A percentile compares a stretch with the other conserved stretches of the same genome.
Conservation (phyloP, 805 yeast genomes). For the Wickerhamiella kurtzmanii region DNA sequence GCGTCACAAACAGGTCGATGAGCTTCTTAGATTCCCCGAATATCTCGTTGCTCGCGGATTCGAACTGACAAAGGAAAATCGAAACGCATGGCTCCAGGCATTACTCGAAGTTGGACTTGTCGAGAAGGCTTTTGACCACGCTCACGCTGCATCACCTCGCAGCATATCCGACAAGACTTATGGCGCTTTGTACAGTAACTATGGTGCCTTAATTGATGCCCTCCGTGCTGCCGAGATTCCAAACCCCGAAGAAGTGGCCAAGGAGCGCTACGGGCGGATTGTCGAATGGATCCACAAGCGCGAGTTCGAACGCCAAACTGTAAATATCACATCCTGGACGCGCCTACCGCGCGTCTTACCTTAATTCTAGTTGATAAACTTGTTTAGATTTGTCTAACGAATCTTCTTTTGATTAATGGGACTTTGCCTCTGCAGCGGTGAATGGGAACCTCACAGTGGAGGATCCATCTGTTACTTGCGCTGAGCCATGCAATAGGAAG, state of each 20-base stretch:
- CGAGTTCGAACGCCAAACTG: neutral
- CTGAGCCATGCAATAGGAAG: constrained; percentile 49
- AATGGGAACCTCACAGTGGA: neutral
- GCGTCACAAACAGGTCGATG: neutral
- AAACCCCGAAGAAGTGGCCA: neutral
- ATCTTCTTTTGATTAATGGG: too few relatives aligned
- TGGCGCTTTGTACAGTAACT: neutral
- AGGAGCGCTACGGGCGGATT: neutral
- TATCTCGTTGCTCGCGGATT: constrained; percentile 2
- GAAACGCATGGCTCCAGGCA: constrained; percentile 2
- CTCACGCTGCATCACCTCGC: neutral
- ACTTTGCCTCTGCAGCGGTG: neutral
- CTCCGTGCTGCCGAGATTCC: neutral
- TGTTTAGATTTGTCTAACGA: too few relatives aligned
- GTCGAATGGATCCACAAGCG: neutral
- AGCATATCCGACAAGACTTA: neutral
- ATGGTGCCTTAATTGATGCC: neutral
- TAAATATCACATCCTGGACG: neutral
- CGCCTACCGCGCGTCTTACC: neutral
- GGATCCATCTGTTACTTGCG: neutral
- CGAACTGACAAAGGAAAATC: neutral
- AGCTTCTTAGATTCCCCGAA: constrained; percentile 7
- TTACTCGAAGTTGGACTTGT: constrained; percentile 1
- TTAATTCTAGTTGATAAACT: too few relatives aligned
- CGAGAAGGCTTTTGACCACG: neutral